A percentile compares a stretch with the other conserved stretches of the same genome.
Conservation (phyloP, 1,139 yeast genomes). For the Pichia sp. region DNA sequence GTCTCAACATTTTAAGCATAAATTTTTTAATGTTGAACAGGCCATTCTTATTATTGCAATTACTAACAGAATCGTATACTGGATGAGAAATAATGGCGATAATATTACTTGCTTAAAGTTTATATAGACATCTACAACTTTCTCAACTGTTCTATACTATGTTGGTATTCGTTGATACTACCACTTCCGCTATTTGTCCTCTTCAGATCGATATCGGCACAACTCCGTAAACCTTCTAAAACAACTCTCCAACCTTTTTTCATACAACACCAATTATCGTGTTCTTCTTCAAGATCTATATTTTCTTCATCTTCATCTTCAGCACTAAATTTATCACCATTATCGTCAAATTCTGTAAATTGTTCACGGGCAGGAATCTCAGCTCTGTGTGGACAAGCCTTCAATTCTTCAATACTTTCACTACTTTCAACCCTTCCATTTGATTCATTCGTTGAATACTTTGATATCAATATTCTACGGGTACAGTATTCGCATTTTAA, state of each 20-base stretch:
- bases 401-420: conserved; percentile 15
- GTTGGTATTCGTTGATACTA: not conserved
- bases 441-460: not conserved
- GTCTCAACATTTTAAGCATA: no score
- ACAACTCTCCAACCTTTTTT: conserved; percentile 13
- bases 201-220: conserved; percentile 2
- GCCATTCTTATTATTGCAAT: not conserved
- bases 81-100: no score
- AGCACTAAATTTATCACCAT: not conserved
- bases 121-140: not conserved
- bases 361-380: conserved; percentile 13
- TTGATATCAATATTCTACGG: conserved; percentile 27
- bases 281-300: conserved; percentile 28
- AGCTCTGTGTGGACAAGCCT: conserved; percentile 25
- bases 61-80: no score
- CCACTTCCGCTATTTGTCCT: not conserved
- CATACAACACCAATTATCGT: conserved; percentile 31
- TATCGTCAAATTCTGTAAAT: conserved; percentile 10
- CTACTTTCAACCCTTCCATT: not conserved
- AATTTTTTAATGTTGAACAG: not conserved
- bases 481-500: conserved; percentile 30
- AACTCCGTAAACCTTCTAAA: conserved; percentile 13
- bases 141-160: not conserved
- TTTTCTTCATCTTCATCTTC: conserved; percentile 16
- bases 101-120: no score